Percentiles rank a stretch among this genome's conserved stretches.
Conservation (phyloP, 2,329 filamentous ascomycete genomes). For the Acarospora socialis region DNA sequence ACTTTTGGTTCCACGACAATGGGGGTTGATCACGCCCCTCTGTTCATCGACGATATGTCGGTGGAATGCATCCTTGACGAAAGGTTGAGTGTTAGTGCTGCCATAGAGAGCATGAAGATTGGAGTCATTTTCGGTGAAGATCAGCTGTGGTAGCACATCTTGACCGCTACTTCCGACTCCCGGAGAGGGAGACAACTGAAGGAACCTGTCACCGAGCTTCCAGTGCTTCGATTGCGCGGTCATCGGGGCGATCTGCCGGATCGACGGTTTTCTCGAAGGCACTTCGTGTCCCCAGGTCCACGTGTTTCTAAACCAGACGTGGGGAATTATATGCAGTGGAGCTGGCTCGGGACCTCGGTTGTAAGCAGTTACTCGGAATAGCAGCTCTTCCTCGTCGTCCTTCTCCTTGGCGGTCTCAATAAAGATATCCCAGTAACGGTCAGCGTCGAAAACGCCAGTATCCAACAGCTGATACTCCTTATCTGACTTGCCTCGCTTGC, state of each 20-base stretch:
- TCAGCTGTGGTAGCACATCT: conserved; percentile 69
- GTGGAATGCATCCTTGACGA: conserved; percentile 94
- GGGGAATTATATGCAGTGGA: conserved; percentile 82
- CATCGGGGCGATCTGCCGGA: conserved; percentile 50
- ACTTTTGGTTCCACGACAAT: conserved; percentile 68
- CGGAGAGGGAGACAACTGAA: conserved; percentile 78
- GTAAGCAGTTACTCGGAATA: conserved; percentile 93
- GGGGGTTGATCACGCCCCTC: conserved; percentile 68
- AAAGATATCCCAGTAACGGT: conserved; percentile 92
- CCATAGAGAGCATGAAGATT: conserved; percentile 68
- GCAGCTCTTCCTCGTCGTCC: conserved; percentile 79
- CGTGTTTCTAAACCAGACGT: conserved; percentile 94
- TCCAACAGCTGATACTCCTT: conserved; percentile 86
- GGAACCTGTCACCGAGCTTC: conserved; percentile 67
- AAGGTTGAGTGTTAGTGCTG: conserved; percentile 63
- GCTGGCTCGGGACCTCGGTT: conserved; percentile 85
- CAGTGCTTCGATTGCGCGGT: conserved; percentile 64
- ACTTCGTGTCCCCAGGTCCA: conserved; percentile 86
- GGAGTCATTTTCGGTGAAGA: conserved; percentile 94
- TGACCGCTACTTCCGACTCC: conserved; percentile 64
- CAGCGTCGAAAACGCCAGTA: conserved; percentile 73
- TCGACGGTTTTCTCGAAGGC: conserved; percentile 63
- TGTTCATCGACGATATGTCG: conserved; percentile 70
- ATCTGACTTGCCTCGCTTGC: conserved; percentile 57
- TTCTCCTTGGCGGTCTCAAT: conserved; percentile 92